Base-by-base conservation (phyloP, 768 basidiomycete species). In the Leccinellum luteum region DNA sequence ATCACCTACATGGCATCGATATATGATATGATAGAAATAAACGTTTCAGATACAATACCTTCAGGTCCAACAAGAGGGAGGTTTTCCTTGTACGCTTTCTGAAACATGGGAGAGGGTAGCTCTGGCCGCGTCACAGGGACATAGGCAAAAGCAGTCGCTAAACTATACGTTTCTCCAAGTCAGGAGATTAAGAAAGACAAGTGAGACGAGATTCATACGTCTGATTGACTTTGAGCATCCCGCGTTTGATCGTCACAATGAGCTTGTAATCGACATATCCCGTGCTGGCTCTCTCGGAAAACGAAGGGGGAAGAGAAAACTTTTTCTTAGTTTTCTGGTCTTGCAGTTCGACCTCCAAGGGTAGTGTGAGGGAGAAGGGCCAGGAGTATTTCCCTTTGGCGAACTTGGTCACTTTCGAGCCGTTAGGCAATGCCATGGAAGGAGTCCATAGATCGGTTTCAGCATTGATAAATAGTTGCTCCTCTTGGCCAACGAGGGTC, bases 251-350 rank as follows among this genome's bases (percentile, higher is more conserved):
- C 1, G 76, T 84, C 25, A 81, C 79, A 14, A 76, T 66, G 8
- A 84, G 62, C 62, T 75, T 78, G 66, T 85, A 86, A 56, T 85
- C 83, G 52, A 85, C 74, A 59, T 83, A 84, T 15, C 75, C 81
- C 1, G 79, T 78, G 47, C 81, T 81, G 1, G 79, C 81, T 27
- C 80, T 74, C 66, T 85, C 84, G 1, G 81, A 78, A 60, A 84
- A 85, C 35, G 72, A 80, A 6, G 82, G 80, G 1, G 84, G 84
- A 14, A 83, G 73, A 4, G 69, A 71, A 50, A 79, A 81, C 6
- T 54, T 56, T 13, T 70, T 72, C 54, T 64, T 71, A 47, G 72
- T 72, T 34, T 68, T 72, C 54, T 73, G 77, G 27, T 78, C 74
- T 30, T 74, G 63, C 25, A 79, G 68, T 17, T 67, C 62, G 15